Base-by-base conservation (phyloP, 768 basidiomycete species). In the Boletus tomentosulus region DNA sequence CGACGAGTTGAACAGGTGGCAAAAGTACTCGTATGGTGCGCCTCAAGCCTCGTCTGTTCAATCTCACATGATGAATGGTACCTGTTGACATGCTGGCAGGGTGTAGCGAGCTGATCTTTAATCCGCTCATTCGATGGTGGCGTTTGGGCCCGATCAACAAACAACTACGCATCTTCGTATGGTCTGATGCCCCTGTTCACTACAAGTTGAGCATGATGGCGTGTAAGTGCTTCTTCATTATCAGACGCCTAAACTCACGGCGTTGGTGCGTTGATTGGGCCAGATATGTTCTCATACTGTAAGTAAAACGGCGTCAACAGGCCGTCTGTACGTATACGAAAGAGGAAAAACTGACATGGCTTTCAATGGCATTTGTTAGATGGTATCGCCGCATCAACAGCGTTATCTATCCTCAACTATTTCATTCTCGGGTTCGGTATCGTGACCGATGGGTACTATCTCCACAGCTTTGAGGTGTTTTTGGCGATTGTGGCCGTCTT, bases 1-100 rank as follows among this genome's bases (percentile, higher is more conserved):
- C 52, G 93, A 97, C 63, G 93, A 97, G 64, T 71, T 97, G n/a
- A 94, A 94, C 65, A 69, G 93, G 7, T 97, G 93, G 93, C 90
- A 94, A 57, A 96, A 95, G 64, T 91, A 90, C 57, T 75, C 87
- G 0, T 90, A 89, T 69, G 88, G 86, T 63, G 9, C 61, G 68
- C n/a, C 16, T 42, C 13, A 15, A 42, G 12, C 22, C 24, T 39
- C 38, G 7, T 24, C 9, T 44, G 24, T 28, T 27, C 8, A 6
- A 28, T 16, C 25, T 44, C 43, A 27, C 25, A 28, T 44, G 42
- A 9, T 8, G 0, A 89, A 89, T 69, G 88, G 85, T 62, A 10
- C 62, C 67, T 39, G 16, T 19, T 54, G 19, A 83, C 65, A 82
- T 4, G 6, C 7, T n/a, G 51, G 45, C 53, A 66, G 65, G 65